Base-by-base conservation (phyloP, 2,329 filamentous ascomycete species). In the Arachnomyces sp. region DNA sequence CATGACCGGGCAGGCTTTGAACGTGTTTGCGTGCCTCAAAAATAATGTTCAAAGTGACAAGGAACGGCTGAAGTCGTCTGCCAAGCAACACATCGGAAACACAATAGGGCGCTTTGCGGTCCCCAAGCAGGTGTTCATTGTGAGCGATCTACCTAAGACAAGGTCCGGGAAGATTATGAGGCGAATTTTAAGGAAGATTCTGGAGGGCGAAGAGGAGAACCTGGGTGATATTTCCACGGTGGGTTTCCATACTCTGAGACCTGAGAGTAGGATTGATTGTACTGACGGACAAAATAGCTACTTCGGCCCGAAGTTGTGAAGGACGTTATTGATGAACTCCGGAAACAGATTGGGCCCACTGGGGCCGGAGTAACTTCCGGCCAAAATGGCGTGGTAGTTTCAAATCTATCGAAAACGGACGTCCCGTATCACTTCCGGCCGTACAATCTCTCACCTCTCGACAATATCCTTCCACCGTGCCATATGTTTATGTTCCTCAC, bases 161-260 rank as follows among this genome's bases (percentile, higher is more conserved):
- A 74, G 88, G 51, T 89, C 82, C 50, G 88, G 88, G 50, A 94
- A 94, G 81, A 94, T 94, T 57, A 94, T 94, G 88, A 75, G 88
- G 44, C 78, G 88, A 48, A 90, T 94, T 57, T 66, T 94, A 69
- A 75, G 88, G 55, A 94, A 94, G 82, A 89, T 94, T 57, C 66
- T 94, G 51, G 84, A 85, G 2, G 87, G 87, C 28, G 88, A 94
- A 71, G 86, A 92, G 66, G 88, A 94, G 62, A 84, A 92, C 65
- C 72, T 94, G 35, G 88, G 88, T 47, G 88, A 94, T 57, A 88
- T 74, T 20, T 82, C 81, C 15, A 93, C 88, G 51, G 83, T 88
- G 69, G 68, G 81, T 25, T 25, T 25, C 20, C 20, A 25, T 25
- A 5, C 20, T 25, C 20, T 25, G 20, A 25, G 20, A 5, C 5